A percentile compares a stretch with the other conserved stretches of the same genome.
These are phyloP conservation scores for Byssochlamys sp. DNA, from an alignment of 2,329 filamentous ascomycete species.

Conservation along the genomic window DNA sequence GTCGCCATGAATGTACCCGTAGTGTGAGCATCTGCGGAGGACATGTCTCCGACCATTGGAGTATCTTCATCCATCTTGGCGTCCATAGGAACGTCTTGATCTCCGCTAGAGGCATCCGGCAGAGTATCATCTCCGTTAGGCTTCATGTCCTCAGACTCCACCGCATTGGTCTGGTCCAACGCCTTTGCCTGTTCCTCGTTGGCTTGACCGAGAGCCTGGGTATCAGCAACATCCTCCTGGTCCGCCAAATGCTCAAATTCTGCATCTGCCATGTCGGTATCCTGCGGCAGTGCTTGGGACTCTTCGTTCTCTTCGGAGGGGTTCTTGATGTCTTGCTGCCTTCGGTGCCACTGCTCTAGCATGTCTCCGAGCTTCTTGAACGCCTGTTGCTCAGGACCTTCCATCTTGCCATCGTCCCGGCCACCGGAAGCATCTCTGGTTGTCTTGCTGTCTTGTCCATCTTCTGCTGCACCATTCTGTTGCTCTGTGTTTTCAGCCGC, in stretches of 20 bases:
- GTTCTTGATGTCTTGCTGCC: constrained; percentile 70
- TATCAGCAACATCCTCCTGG: constrained; percentile 70
- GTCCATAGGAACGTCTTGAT: constrained; percentile 25
- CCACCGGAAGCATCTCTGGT: constrained; percentile 28
- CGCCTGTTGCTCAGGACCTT: constrained; percentile 50
- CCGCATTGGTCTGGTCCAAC: constrained; percentile 78
- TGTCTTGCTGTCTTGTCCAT: constrained; percentile 29
- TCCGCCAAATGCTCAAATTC: constrained; percentile 91
- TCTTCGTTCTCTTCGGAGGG: constrained; percentile 46
- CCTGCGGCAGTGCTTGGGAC: constrained; percentile 45
- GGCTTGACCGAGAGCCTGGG: constrained; percentile 82
- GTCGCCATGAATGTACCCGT: constrained; percentile 47
- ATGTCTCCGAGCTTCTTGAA: constrained; percentile 94
- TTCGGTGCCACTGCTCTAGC: constrained; percentile 83
- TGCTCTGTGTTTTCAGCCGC: constrained; percentile 39
- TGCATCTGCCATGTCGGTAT: constrained; percentile 64
- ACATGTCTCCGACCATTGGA: constrained; percentile 26
- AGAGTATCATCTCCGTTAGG: constrained; percentile 48
- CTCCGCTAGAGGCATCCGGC: constrained; percentile 41
- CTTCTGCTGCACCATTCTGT: constrained; percentile 33
- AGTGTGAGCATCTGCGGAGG: constrained; percentile 30
- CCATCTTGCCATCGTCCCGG: constrained; percentile 23
- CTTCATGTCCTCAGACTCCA: constrained; percentile 54
- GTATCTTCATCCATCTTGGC: constrained; percentile 43
- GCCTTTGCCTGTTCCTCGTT: constrained; percentile 77